phyloP scores from a whole-genome alignment of 208 protist species.

The Leishmania arabica region DNA sequence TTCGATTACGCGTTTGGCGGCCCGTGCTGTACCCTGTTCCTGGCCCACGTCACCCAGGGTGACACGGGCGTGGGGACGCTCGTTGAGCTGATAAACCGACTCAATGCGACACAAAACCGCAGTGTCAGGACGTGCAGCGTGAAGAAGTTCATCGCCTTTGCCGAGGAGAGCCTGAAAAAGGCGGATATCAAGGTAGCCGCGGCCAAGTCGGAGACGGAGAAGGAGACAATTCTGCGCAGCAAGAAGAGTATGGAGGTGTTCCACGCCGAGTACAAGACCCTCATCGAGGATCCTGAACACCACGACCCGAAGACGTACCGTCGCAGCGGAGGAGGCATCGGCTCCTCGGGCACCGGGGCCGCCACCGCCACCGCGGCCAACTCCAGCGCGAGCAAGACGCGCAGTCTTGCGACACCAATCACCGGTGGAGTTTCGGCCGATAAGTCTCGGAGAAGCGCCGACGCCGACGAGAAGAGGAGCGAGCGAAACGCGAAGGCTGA shows the following conservation, averaged over 20 bases:
- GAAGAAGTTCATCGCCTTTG: conserved; percentile 58
- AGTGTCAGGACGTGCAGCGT: conserved; percentile 59
- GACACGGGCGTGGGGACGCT: conserved; percentile 31
- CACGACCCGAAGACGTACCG: conserved; percentile 58
- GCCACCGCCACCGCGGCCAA: not conserved
- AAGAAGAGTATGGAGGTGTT: conserved; percentile 66
- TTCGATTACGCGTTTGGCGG: conserved; percentile 70
- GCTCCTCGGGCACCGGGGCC: conserved; percentile 1
- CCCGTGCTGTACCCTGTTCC: conserved; percentile 60
- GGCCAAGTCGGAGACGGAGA: conserved; percentile 40
- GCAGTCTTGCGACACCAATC: conserved; percentile 1
- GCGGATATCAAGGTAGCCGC: conserved; percentile 35
- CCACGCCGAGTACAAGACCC: conserved; percentile 57
- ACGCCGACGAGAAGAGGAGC: not conserved
- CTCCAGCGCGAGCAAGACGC: not conserved
- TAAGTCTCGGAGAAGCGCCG: not conserved
- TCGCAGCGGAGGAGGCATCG: conserved; percentile 35
- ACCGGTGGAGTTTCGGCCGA: not conserved
- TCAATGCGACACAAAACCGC: conserved; percentile 41
- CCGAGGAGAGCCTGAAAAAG: conserved; percentile 50
- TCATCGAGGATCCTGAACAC: conserved; percentile 51
- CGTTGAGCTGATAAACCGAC: conserved; percentile 42
- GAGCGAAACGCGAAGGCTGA: not conserved
- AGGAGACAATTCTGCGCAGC: conserved; percentile 35
- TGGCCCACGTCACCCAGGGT: conserved; percentile 48